Base-by-base conservation (phyloP, 768 basidiomycete genomes). In the Boletus rex-veris region DNA sequence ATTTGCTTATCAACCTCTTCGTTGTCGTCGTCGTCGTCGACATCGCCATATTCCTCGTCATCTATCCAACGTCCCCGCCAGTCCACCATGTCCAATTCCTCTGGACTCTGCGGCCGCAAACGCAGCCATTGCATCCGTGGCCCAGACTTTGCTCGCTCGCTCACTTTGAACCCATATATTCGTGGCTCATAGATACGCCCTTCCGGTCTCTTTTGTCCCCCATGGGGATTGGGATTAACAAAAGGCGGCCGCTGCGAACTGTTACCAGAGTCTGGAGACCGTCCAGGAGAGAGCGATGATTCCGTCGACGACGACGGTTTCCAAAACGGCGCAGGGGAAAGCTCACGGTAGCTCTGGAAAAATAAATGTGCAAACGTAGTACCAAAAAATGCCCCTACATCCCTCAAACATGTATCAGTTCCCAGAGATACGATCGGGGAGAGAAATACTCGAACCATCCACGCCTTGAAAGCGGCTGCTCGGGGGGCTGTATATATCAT, bases 321-420 rank as follows among this genome's bases (percentile, higher is more conserved):
- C 82, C 84, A 94, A 74, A 93, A 98, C 3, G 95, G 92, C 24
- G 92, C 91, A 0, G 95, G 90, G 9, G 92, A 85, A n/a, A 95
- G 81, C 68, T 96, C 93, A 24, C 91, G 90, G 74, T 96, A 98
- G 58, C 90, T 94, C 68, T 98, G 94, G 80, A 98, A 98, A 75
- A 98, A 96, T 24, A 99, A 79, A 65, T 98, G 94, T 2, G 95
- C 80, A 71, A 99, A 99, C n/a, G 96, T 98, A 0, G 96, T 98
- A 19, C 97, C 97, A 75, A 99, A 99, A 76, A 98, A 99, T 11
- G 97, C 97, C 58, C 96, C 95, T 98, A 58, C 35, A 55, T 59
- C 58, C 58, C 53, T 63, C 58, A 37, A 58, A 59, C 58, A 21
- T 45, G 44, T 52, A 28, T 62, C 54, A 50, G 58, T 43, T 58